These are phyloP conservation scores for Thraustochytrium striatum DNA, from an alignment of 352 stramenopile species.

Conservation along the genomic window DNA sequence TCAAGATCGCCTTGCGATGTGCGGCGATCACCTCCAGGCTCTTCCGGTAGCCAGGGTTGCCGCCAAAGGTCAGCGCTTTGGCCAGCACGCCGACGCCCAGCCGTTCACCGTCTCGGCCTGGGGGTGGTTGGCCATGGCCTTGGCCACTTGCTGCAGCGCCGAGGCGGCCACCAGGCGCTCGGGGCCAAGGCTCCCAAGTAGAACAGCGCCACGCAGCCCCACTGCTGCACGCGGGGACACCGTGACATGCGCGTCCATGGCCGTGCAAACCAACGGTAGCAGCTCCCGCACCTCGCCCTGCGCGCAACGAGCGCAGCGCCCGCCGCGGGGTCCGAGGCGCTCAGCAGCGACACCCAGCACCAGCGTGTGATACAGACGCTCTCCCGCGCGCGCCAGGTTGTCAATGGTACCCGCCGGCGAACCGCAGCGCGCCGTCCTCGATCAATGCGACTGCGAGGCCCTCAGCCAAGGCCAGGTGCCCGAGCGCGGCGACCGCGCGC, in stretches of 20 bases:
- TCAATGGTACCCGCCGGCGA: neutral
- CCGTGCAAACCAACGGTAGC: neutral
- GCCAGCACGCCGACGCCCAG: conserved; percentile 24
- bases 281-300: neutral
- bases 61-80: neutral
- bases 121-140: conserved; percentile 10
- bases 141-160: neutral
- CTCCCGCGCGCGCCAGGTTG: neutral
- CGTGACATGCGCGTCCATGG: conserved; percentile 25
- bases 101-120: neutral
- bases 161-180: neutral
- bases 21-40: neutral
- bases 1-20: neutral
- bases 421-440: neutral
- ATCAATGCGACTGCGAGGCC: neutral
- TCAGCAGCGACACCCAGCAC: neutral
- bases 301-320: neutral
- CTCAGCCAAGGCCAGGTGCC: neutral
- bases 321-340: neutral
- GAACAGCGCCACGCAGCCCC: neutral
- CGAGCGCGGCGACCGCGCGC: neutral
- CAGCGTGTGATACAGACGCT: conserved; percentile 10
- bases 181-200: neutral
- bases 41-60: neutral
- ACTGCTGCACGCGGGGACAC: conserved; percentile 25